Percentiles rank a stretch among this genome's conserved stretches.
These are phyloP conservation scores for Darksidea phi DNA, from an alignment of 495 filamentous ascomycete genomes.

Conservation along the genomic window DNA sequence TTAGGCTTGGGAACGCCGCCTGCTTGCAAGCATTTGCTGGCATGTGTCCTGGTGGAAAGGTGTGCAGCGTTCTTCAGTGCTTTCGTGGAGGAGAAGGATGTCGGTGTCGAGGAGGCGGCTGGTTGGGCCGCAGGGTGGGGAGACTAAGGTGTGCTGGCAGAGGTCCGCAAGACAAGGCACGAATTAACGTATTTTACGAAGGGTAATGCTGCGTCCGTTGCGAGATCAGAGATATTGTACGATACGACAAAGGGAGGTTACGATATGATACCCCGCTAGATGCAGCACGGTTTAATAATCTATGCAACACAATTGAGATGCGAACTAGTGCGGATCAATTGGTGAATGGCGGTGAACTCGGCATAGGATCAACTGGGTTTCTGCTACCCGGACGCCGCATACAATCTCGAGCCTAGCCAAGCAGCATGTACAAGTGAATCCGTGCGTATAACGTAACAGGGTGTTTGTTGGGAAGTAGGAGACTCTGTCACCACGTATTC, in stretches of 20 bases:
- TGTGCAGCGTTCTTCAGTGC: constrained; percentile 57
- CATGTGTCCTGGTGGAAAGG: constrained; percentile 72
- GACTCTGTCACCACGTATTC: too few relatives aligned
- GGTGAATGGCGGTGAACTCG: too few relatives aligned
- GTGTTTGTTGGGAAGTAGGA: too few relatives aligned
- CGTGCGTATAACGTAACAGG: too few relatives aligned
- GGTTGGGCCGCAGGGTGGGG: constrained; percentile 70
- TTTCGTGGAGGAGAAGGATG: constrained; percentile 54
- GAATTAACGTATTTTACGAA: too few relatives aligned
- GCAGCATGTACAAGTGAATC: too few relatives aligned
- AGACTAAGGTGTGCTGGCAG: constrained; percentile 6
- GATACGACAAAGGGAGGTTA: not conserved
- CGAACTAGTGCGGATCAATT: not conserved
- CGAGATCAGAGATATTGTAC: too few relatives aligned
- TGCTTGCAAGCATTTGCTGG: constrained; percentile 86
- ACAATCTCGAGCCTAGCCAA: too few relatives aligned
- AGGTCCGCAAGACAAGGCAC: not conserved
- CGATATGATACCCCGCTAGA: not conserved
- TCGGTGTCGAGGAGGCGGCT: constrained; percentile 67
- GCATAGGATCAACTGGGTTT: too few relatives aligned
- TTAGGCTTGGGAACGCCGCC: constrained; percentile 49
- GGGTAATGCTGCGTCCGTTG: not conserved
- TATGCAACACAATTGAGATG: not conserved
- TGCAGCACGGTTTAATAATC: not conserved
- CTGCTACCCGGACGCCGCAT: too few relatives aligned